These are phyloP conservation scores for Xylaria digitata DNA, from an alignment of 2,329 filamentous ascomycete species.

Conservation along the genomic window DNA sequence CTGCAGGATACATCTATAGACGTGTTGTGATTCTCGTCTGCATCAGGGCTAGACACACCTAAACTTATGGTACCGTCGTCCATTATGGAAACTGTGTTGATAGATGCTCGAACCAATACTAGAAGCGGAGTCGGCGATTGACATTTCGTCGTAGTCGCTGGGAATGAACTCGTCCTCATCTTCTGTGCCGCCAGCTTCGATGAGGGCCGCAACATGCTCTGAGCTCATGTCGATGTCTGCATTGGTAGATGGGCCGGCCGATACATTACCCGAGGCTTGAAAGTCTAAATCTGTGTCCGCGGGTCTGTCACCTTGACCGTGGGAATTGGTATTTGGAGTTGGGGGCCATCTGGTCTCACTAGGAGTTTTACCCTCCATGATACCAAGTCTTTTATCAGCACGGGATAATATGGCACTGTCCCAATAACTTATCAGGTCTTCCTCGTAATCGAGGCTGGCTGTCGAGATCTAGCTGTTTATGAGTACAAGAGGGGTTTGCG, in stretches of 20 bases:
- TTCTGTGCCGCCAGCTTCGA: conserved; percentile 39
- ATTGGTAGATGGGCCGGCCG: neutral
- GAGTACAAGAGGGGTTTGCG: neutral
- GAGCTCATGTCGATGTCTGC: conserved; percentile 12
- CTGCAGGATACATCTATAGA: neutral
- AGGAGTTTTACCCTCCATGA: conserved; percentile 18
- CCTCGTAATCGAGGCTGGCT: neutral
- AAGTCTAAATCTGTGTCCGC: conserved; percentile 4
- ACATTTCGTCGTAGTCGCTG: conserved; percentile 48
- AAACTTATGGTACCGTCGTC: conserved; percentile 52
- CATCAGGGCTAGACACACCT: conserved; percentile 25
- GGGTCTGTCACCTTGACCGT: neutral
- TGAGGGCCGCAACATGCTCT: conserved; percentile 19
- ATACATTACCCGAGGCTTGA: neutral
- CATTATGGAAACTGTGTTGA: conserved; percentile 52
- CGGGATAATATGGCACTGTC: neutral
- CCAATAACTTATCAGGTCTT: neutral
- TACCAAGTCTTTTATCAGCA: neutral
- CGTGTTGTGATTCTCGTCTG: neutral
- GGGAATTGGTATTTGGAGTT: neutral
- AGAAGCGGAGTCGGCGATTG: conserved; percentile 39
- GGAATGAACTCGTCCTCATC: conserved; percentile 40
- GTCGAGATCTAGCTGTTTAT: neutral
- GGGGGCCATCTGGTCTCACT: conserved; percentile 17
- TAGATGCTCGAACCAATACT: conserved; percentile 50